Base-by-base conservation (phyloP, 2,329 filamentous ascomycete genomes). In the Pseudogymnoascus sp. region DNA sequence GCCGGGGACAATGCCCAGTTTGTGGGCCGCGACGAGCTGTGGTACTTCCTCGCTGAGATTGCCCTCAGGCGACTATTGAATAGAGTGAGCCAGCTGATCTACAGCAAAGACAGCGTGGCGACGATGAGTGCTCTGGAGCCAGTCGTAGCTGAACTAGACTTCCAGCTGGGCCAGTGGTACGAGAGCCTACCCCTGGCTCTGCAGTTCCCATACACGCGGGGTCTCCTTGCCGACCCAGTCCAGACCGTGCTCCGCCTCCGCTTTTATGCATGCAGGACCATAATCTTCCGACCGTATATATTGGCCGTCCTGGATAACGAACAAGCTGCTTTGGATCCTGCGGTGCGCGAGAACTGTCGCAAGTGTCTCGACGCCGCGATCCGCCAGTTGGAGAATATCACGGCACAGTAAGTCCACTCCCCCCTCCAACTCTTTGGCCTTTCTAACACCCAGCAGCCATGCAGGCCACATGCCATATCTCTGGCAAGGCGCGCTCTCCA, bases 21-120 rank as follows among this genome's bases (percentile, higher is more conserved):
- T 5, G 83, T 85, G 6, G 88, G 87, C 10, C 82, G 84, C 58
- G 90, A 93, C 68, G 89, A 93, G 63, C 77, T 93, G 11, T 93
- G 90, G 89, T 94, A 94, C 70, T 93, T 93, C 68, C 77, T 93
- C 31, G 89, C 90, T 37, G 89, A 93, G 69, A 92, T 94, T 64
- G 89, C 89, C 4, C 77, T 94, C 10, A 83, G 89, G 50, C 80
- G 90, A 61, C 81, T 94, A 3, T 80, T 93, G 66, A 92, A 92
- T 71, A 81, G 88, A 63, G 88, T 90, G 68, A 90, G 86, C 75
- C 87, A 91, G 71, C 83, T 91, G 68, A 88, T 92, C 65, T 92
- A 92, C 72, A 87, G 87, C 57, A 88, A 89, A 69, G 84, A 87
- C 68, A 86, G 84, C 2, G 84, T 85, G 72, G 82, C 86, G 13